Evolutionary conservation across 2,329 filamentous ascomycete genomes (phyloP), one percentile per base, ranked within the genome.

Genomic region (Paraphoma sp.): DNA sequence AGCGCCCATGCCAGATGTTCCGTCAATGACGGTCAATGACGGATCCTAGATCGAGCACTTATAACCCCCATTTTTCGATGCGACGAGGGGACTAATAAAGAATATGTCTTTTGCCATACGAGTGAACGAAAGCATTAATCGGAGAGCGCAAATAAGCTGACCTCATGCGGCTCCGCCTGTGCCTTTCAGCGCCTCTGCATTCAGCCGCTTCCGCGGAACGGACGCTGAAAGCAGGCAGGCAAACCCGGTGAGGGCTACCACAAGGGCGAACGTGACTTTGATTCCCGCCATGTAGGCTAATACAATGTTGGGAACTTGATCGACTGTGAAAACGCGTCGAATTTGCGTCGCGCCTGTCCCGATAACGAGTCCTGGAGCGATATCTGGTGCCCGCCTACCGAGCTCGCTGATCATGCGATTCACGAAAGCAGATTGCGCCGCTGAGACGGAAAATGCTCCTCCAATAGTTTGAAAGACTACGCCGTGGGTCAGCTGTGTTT

Each of bases 261-360:
- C 23, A 12, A 62, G 28, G 2, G 48, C 48, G 9, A 59, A 54
- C 5, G 48, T 46, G 10, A 54, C 56, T 29, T 57, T 59, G 31
- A 62, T 43, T 11, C 56, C 59, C 9, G n/a, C 46, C 59, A 62
- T 62, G 45, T 62, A 62, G 18, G 59, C 53, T 12, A 29, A 41
- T 6, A 62, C 44, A 17, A 62, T 50, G 9, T 7, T 33, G 6
- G 53, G 46, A 12, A 62, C 41, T 14, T 59, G 31, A 11, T 50
- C 51, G 5, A 43, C 33, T 8, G 59, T 6, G 41, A 59, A 62
- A 6, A 36, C 56, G 2, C 64, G 45, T 7, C 76, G 64, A 17
- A 81, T 65, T 18, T 76, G 72, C 2, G 79, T 78, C 0, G 79
- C 80, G 6, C 79, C 79, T 0, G 74, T 76, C 1, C 64, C 65